These are phyloP conservation scores for Poa annua DNA, from an alignment of 176 grass and related monocot species.

Conservation along the genomic window DNA sequence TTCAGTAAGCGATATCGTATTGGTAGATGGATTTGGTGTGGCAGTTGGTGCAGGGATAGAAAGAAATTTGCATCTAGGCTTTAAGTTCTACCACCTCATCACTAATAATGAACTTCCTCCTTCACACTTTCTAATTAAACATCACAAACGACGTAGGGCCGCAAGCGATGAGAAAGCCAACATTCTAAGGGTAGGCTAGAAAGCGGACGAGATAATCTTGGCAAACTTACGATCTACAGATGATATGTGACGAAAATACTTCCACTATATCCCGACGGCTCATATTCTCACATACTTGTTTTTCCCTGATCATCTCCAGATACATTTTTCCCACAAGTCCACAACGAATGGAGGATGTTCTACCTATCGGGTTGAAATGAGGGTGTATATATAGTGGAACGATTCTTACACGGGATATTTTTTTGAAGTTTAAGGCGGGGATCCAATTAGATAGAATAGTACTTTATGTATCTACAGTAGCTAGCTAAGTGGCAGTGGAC, in stretches of 20 bases:
- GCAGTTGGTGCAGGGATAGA: not conserved
- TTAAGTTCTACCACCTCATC: not conserved
- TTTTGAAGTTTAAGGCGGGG: no score
- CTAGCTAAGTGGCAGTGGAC: no score
- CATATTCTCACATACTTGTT: not conserved
- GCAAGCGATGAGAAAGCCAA: not conserved
- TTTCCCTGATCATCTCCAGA: not conserved
- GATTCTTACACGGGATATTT: not conserved
- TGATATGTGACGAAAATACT: not conserved
- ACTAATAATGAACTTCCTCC: not conserved
- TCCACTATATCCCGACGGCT: not conserved
- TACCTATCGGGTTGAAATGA: not conserved
- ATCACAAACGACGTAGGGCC: not conserved
- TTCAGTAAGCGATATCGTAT: no score
- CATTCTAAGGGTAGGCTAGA: rapidly evolving
- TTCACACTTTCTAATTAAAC: not conserved
- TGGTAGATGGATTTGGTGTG: no score
- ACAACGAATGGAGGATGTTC: not conserved
- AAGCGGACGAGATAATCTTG: not conserved
- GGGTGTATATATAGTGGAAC: not conserved
- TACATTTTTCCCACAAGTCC: no score
- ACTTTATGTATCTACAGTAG: no score
- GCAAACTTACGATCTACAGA: not conserved
- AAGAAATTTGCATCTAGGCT: not conserved
- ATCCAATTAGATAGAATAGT: no score